phyloP scores from a whole-genome alignment of 2,329 filamentous ascomycete species.

The Phialophora chinensis region DNA sequence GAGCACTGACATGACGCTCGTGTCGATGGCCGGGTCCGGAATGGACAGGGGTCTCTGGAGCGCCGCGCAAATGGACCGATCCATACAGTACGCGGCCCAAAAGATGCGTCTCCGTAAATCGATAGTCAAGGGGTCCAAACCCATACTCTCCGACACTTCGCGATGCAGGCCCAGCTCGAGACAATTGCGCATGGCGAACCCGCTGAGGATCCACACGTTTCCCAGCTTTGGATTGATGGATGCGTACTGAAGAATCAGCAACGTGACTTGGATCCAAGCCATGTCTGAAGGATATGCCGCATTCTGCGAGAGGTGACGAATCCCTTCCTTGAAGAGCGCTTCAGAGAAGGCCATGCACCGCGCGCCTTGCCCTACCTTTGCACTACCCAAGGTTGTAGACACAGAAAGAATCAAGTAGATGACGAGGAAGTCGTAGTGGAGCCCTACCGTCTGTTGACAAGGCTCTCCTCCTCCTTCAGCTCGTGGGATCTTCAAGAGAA shows the following conservation, averaged over 20 bases:
- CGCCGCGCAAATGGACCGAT: slow-evolving; percentile 33
- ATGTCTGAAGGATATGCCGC: slow-evolving; percentile 33
- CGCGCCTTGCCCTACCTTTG: slow-evolving; percentile 38
- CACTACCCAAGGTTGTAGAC: slow-evolving; percentile 39
- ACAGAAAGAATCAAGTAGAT: slow-evolving; percentile 42
- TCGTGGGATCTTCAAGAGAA: slow-evolving; percentile 18
- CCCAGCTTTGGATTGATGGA: slow-evolving; percentile 31
- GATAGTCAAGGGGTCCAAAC: slow-evolving; percentile 11
- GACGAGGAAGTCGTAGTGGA: slow-evolving; percentile 38
- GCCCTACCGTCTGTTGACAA: slow-evolving; percentile 20
- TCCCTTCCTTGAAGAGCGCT: slow-evolving; percentile 38
- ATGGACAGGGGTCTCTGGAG: slow-evolving; percentile 34
- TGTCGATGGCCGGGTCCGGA: slow-evolving; percentile 29
- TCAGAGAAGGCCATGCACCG: slow-evolving; percentile 40
- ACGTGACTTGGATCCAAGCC: slow-evolving; percentile 28
- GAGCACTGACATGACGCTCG: slow-evolving; percentile 9
- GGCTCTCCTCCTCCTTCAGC: neutral
- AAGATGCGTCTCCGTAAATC: slow-evolving; percentile 30
- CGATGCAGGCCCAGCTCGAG: slow-evolving; percentile 34
- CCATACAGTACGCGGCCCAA: slow-evolving; percentile 35
- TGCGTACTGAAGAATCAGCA: slow-evolving; percentile 33
- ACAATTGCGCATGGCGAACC: slow-evolving; percentile 31
- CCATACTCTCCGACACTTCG: slow-evolving; percentile 10
- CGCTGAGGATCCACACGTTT: slow-evolving; percentile 33
- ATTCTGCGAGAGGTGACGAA: slow-evolving; percentile 36